Evolutionary conservation across 169 alveolate species (phyloP).

Genomic region (Plasmodium chabaudi): DNA sequence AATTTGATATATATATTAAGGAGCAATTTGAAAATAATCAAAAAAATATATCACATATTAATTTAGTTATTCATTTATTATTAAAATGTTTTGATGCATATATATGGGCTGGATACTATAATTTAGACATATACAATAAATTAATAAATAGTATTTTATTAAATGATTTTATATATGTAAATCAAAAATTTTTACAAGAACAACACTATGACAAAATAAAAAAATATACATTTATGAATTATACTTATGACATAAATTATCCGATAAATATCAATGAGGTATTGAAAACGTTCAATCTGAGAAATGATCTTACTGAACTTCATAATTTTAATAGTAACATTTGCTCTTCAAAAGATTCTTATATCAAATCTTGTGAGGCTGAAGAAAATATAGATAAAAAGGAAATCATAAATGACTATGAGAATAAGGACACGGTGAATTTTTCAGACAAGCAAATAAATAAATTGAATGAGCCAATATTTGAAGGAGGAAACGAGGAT

Average conservation of each 20-base stretch:
- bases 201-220: conserved; percentile 43
- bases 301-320: background rate
- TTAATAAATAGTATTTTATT: conserved; percentile 55
- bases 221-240: conserved; percentile 44
- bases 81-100: conserved; percentile 67
- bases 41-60: conserved; percentile 13
- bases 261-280: conserved; percentile 40
- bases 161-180: conserved; percentile 44
- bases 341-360: too few species aligned
- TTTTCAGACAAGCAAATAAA: too few species aligned
- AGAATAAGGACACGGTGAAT: too few species aligned
- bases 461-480: too few species aligned
- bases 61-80: conserved; percentile 33
- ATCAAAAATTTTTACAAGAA: conserved; percentile 8
- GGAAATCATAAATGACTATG: too few species aligned
- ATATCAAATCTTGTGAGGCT: too few species aligned
- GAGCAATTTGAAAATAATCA: conserved; percentile 50
- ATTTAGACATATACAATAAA: conserved; percentile 61
- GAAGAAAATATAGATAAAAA: too few species aligned
- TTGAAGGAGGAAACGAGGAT: background rate
- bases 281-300: conserved; percentile 20
- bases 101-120: conserved; percentile 76
- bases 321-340: too few species aligned
- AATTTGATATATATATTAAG: conserved; percentile 64
- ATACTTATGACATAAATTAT: conserved; percentile 53